A percentile compares a stretch with the other conserved stretches of the same genome.
Conservation (phyloP, 768 basidiomycete species). For the Lactarius vividus region DNA sequence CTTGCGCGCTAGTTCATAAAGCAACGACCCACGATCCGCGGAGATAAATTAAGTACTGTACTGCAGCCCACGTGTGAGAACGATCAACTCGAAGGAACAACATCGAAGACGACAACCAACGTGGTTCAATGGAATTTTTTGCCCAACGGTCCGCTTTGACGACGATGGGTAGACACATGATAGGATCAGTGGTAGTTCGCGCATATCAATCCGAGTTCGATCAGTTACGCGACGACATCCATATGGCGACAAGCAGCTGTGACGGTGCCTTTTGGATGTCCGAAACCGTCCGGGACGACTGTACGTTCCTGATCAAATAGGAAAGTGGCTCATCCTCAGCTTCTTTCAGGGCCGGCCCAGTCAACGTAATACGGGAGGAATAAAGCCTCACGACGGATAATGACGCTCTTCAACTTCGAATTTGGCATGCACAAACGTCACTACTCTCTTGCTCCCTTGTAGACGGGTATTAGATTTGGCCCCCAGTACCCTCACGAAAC, state of each 20-base stretch:
- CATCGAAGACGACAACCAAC: no score
- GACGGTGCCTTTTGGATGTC: background rate
- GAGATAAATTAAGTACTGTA: no score
- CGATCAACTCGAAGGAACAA: no score
- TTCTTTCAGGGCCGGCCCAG: background rate
- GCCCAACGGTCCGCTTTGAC: no score
- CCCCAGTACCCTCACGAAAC: conserved; percentile 34
- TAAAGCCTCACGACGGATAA: background rate
- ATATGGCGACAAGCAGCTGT: background rate
- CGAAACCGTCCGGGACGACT: background rate
- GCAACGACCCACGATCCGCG: no score
- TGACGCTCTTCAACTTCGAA: background rate
- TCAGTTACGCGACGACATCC: background rate
- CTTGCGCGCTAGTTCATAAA: no score
- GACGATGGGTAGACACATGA: background rate
- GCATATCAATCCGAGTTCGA: background rate
- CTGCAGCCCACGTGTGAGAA: no score
- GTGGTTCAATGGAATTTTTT: no score
- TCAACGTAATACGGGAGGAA: background rate
- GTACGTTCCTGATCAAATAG: background rate
- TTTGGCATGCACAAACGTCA: conserved; percentile 3
- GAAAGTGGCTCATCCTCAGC: background rate
- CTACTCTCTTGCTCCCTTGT: conserved; percentile 28
- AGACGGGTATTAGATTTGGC: conserved; percentile 38
- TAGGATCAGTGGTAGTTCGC: background rate